phyloP scores from a whole-genome alignment of 164 flowering plant species.

The Magnolia sinica region DNA sequence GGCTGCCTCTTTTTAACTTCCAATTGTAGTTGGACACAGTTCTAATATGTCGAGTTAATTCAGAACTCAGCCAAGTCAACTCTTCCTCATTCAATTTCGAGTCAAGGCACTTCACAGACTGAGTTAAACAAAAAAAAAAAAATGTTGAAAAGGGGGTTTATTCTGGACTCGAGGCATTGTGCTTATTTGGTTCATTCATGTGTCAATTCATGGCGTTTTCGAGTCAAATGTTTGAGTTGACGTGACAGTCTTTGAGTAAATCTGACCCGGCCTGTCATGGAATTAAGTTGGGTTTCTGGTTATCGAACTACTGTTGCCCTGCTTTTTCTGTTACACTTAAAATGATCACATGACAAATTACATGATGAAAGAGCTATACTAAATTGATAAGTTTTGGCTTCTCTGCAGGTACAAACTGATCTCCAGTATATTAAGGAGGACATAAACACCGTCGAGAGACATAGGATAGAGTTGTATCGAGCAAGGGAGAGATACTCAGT shows the following conservation, averaged over 20 bases:
- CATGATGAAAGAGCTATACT: background rate
- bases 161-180: background rate
- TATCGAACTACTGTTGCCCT: background rate
- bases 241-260: background rate
- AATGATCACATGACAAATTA: background rate
- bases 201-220: background rate
- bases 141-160: background rate
- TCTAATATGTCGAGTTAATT: background rate
- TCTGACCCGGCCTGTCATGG: background rate
- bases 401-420: slow-evolving; percentile 69
- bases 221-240: background rate
- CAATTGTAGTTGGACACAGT: background rate
- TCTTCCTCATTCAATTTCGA: background rate
- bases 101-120: background rate
- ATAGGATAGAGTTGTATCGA: slow-evolving; percentile 64
- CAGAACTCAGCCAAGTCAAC: background rate
- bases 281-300: background rate
- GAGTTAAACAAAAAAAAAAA: background rate
- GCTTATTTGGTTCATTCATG: background rate
- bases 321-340: background rate
- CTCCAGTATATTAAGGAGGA: slow-evolving; percentile 88
- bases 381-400: background rate
- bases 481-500: slow-evolving; percentile 64
- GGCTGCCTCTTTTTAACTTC: background rate
- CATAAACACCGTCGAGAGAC: slow-evolving; percentile 71